These are phyloP conservation scores for Naganishia vaughanmartiniae DNA, from an alignment of 768 basidiomycete species.

Conservation along the genomic window DNA sequence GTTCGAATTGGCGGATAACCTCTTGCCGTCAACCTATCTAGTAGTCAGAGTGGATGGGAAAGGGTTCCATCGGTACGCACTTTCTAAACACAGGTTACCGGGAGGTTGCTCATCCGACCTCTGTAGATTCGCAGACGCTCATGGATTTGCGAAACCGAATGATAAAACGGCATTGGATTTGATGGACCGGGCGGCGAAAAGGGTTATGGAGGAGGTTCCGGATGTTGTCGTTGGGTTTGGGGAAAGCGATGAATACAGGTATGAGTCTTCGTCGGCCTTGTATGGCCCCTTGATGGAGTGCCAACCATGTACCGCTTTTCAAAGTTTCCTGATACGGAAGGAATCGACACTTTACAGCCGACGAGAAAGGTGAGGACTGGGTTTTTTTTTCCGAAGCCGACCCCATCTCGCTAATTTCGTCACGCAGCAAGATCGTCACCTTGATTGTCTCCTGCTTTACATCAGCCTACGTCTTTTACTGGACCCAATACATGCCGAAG, in stretches of 20 bases:
- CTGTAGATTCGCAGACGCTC: slow-evolving; percentile 75
- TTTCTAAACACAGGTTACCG: background rate
- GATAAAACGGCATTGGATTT: slow-evolving; percentile 78
- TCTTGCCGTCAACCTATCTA: slow-evolving; percentile 79
- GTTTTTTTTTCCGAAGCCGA: background rate
- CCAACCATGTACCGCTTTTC: background rate
- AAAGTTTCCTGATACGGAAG: slow-evolving; percentile 80
- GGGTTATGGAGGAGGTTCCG: slow-evolving; percentile 74
- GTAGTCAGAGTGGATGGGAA: slow-evolving; percentile 88
- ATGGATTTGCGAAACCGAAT: slow-evolving; percentile 85
- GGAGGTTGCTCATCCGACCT: background rate
- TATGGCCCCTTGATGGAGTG: background rate
- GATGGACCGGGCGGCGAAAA: slow-evolving; percentile 85
- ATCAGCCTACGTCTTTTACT: slow-evolving; percentile 81
- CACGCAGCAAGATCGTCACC: slow-evolving; percentile 74
- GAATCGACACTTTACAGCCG: slow-evolving; percentile 77
- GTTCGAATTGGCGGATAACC: slow-evolving; percentile 82
- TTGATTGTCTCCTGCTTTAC: slow-evolving; percentile 84
- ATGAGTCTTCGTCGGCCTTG: slow-evolving; percentile 30
- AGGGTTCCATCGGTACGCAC: slow-evolving; percentile 78
- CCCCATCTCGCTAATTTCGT: background rate
- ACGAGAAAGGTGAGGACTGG: slow-evolving; percentile 56
- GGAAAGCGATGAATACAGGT: slow-evolving; percentile 97
- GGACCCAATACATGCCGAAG: slow-evolving; percentile 75
- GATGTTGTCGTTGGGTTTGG: slow-evolving; percentile 88